A percentile compares a stretch with the other conserved stretches of the same genome.
Evolutionary conservation across 257 asterid genomes (phyloP).

Genomic region (Oldenlandia corymbosa): DNA sequence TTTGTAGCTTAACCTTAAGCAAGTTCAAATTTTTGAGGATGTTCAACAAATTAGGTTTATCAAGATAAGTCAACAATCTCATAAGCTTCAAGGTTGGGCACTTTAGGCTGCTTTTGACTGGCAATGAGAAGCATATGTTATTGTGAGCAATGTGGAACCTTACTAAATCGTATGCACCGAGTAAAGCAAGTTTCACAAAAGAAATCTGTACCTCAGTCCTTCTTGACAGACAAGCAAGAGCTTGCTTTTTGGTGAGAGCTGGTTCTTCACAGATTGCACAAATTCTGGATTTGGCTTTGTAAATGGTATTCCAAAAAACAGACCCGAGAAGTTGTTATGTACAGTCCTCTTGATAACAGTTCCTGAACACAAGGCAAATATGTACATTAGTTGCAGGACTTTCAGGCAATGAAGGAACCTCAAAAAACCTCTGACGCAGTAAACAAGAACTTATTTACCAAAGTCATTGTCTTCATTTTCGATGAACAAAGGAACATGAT

Average conservation of each 20-base stretch:
- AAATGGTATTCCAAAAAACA: slow-evolving; percentile 81
- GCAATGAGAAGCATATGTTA: not conserved
- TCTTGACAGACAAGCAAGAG: slow-evolving; percentile 90
- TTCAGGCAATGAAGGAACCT: not conserved
- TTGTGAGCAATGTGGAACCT: too few species aligned
- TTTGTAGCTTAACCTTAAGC: not conserved
- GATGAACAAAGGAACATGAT: slow-evolving; percentile 68
- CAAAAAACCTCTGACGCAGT: not conserved
- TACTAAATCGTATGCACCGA: too few species aligned
- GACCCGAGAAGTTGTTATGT: slow-evolving; percentile 85
- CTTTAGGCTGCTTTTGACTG: too few species aligned
- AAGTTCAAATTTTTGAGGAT: too few species aligned
- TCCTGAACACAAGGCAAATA: slow-evolving; percentile 38
- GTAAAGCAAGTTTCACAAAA: not conserved
- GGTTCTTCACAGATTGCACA: slow-evolving; percentile 55
- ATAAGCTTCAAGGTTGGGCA: too few species aligned
- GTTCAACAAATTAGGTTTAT: too few species aligned
- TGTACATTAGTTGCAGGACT: not conserved
- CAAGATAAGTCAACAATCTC: too few species aligned
- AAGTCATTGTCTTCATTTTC: slow-evolving; percentile 77
- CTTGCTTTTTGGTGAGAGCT: slow-evolving; percentile 72
- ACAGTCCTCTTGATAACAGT: slow-evolving; percentile 62
- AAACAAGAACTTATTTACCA: slow-evolving; percentile 27
- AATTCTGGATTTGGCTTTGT: slow-evolving; percentile 77
- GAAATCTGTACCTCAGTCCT: slow-evolving; percentile 55